phyloP scores from a whole-genome alignment of 371 early-diverging fungal species.

The Circinella umbellata region DNA sequence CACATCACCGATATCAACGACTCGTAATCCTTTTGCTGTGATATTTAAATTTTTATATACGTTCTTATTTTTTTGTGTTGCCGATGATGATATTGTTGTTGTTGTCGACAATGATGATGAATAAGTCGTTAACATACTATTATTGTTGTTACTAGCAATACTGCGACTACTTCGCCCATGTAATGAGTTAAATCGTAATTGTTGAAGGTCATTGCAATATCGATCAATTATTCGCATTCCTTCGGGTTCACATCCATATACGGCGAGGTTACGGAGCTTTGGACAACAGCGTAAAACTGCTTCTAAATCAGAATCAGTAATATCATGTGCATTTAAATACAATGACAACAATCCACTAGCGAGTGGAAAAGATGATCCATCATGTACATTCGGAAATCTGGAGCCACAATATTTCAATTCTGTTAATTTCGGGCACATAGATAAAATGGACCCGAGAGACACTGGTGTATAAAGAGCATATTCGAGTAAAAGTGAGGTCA shows the following conservation, averaged over 20 bases:
- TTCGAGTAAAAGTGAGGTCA: conserved; percentile 1
- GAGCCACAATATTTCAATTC: conserved; percentile 4
- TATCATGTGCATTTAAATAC: conserved; percentile 4
- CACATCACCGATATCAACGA: conserved; percentile 4
- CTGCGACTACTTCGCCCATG: not conserved
- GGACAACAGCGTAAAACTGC: conserved; percentile 10
- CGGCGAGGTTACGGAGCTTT: not conserved
- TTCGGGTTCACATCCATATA: not conserved
- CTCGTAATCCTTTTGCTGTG: not conserved
- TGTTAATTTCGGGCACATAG: conserved; percentile 12
- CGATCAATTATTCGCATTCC: conserved; percentile 1
- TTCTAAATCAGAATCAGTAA: conserved; percentile 7
- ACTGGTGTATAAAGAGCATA: conserved; percentile 3
- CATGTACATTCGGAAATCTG: not conserved
- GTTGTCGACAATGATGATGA: not conserved
- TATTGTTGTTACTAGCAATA: not conserved
- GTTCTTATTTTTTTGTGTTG: not conserved
- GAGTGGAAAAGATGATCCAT: not conserved
- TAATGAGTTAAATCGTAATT: conserved; percentile 2
- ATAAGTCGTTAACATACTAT: not conserved
- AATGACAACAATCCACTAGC: conserved; percentile 4
- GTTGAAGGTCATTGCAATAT: conserved; percentile 7
- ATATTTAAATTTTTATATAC: not conserved
- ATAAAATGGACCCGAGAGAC: not conserved
- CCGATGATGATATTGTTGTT: too few species aligned